Evolutionary conservation across 2,329 filamentous ascomycete species (phyloP).

Genomic region (Ceratocystis lukuohia): DNA sequence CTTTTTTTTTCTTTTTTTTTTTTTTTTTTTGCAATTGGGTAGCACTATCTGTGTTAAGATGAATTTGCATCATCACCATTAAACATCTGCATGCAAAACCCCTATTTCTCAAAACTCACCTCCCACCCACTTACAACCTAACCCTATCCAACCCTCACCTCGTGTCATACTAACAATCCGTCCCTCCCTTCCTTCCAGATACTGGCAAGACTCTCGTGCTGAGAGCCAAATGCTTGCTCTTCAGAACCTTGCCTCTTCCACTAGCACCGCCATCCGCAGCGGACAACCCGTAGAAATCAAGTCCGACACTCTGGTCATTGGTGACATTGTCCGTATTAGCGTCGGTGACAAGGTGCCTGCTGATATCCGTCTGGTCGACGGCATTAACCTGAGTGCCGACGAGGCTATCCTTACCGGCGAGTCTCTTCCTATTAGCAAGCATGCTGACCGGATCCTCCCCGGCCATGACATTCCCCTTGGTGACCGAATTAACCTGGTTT

Average conservation of each 20-base stretch:
- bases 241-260: slow-evolving; percentile 44
- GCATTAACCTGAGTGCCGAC: slow-evolving; percentile 63
- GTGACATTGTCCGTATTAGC: slow-evolving; percentile 49
- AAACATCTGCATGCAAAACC: too few relatives aligned
- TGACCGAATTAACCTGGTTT: slow-evolving; percentile 57
- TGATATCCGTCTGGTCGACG: slow-evolving; percentile 50
- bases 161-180: not conserved
- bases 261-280: slow-evolving; percentile 44
- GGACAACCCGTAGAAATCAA: slow-evolving; percentile 38
- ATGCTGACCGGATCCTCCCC: slow-evolving; percentile 41
- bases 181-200: slow-evolving; percentile 12
- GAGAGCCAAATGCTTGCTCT: slow-evolving; percentile 50
- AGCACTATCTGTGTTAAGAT: not conserved
- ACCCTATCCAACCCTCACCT: slow-evolving; percentile 10
- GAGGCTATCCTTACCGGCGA: slow-evolving; percentile 64
- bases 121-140: not conserved
- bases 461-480: slow-evolving; percentile 46
- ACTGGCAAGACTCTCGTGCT: slow-evolving; percentile 43
- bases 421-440: slow-evolving; percentile 55
- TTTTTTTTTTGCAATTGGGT: not conserved
- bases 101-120: not conserved
- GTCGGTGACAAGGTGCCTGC: slow-evolving; percentile 59
- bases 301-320: slow-evolving; percentile 47
- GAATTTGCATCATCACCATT: not conserved
- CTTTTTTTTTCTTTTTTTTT: not conserved